Conservation (phyloP, 2,329 filamentous ascomycete species). For the Orbilia brochopaga region DNA sequence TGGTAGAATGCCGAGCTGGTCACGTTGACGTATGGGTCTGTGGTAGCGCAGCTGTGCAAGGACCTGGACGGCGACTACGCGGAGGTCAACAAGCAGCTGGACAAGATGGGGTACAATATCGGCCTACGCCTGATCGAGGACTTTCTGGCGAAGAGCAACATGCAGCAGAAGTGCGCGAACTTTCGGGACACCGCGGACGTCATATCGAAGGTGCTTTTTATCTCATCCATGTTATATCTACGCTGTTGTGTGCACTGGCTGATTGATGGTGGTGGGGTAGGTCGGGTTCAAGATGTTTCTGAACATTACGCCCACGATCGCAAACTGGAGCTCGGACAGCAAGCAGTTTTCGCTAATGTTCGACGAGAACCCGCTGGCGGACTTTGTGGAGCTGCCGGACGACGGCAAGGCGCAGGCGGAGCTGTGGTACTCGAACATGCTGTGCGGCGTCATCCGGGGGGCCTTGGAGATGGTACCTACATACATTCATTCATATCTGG, state of each 20-base stretch:
- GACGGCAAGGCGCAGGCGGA: constrained; percentile 95
- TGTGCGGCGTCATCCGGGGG: constrained; percentile 89
- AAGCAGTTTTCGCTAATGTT: constrained; percentile 96
- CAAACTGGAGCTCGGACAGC: constrained; percentile 94
- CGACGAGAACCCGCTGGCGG: constrained; percentile 93
- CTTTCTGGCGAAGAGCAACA: constrained; percentile 93
- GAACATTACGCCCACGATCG: constrained; percentile 90
- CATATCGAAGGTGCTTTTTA: constrained; percentile 88
- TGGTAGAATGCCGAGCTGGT: constrained; percentile 80
- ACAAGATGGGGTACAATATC: constrained; percentile 99
- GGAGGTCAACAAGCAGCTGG: constrained; percentile 95
- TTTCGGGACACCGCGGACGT: constrained; percentile 96
- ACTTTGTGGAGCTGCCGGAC: constrained; percentile 96
- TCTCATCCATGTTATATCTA: no score
- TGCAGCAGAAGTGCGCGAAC: constrained; percentile 84
- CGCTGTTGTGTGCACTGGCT: not conserved
- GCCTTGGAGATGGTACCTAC: constrained; percentile 88
- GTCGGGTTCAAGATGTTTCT: constrained; percentile 99
- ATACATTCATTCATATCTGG: constrained; percentile 16
- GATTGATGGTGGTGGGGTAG: constrained; percentile 60
- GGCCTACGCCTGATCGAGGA: constrained; percentile 94
- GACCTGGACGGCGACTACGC: constrained; percentile 93
- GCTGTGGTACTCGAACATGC: constrained; percentile 97
- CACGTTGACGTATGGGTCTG: constrained; percentile 95
- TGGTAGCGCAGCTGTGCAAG: constrained; percentile 93